phyloP scores from a whole-genome alignment of 2,329 filamentous ascomycete species.

The Aspergillus felis region DNA sequence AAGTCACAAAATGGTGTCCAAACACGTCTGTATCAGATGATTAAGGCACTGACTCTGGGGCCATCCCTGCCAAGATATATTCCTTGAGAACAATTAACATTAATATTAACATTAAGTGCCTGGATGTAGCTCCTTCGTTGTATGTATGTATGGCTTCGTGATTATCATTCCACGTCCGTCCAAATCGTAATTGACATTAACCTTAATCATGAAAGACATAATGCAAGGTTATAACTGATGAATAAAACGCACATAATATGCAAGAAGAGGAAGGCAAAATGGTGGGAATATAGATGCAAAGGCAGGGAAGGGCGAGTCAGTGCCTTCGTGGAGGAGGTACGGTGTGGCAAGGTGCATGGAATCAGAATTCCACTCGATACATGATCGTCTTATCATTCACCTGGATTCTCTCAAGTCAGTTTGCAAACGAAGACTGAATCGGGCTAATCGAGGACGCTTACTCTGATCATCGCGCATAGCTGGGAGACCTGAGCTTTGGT shows the following conservation, averaged over 20 bases:
- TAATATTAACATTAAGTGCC: conserved; percentile 36
- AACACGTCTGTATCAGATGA: neutral
- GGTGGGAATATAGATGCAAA: neutral
- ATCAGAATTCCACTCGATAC: neutral
- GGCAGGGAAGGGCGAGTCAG: neutral
- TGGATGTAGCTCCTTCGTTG: conserved; percentile 15
- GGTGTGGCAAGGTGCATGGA: neutral
- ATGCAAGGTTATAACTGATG: conserved; percentile 4
- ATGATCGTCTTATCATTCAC: neutral
- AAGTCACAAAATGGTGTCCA: neutral
- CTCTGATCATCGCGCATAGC: conserved; percentile 20
- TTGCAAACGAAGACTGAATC: neutral
- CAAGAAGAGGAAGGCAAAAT: neutral
- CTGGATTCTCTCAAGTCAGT: neutral
- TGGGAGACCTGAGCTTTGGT: conserved; percentile 24
- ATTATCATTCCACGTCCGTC: conserved; percentile 28
- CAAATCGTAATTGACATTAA: conserved; percentile 24
- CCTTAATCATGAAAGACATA: conserved; percentile 11
- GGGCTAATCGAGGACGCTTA: conserved; percentile 7
- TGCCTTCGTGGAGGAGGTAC: no score
- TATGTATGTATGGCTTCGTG: conserved; percentile 20
- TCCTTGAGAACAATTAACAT: conserved; percentile 28
- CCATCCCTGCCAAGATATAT: conserved; percentile 7
- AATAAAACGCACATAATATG: neutral
- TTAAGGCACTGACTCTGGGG: neutral